Evolutionary conservation across 225 moss, liverwort and hornwort genomes (phyloP).

Genomic region (Polytrichum commune): DNA sequence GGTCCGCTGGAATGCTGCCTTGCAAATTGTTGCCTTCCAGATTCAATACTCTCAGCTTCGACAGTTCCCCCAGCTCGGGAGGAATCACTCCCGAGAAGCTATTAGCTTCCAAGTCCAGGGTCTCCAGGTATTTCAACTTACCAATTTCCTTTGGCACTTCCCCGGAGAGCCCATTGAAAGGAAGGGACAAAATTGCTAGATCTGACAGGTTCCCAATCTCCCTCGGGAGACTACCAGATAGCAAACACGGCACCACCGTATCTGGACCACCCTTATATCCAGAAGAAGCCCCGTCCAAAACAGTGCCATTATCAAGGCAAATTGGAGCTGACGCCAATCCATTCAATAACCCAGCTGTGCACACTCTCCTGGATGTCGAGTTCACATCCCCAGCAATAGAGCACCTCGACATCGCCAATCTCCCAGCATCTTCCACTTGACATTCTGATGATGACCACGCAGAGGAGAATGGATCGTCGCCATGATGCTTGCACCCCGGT

Average conservation of each 20-base stretch:
- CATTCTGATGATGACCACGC: constrained; percentile 13
- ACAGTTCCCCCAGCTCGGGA: constrained; percentile 43
- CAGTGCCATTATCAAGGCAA: constrained; percentile 49
- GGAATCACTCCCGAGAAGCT: constrained; percentile 35
- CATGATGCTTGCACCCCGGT: constrained; percentile 16
- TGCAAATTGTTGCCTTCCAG: constrained; percentile 52
- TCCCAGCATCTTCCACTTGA: constrained; percentile 22
- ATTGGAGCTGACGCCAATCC: constrained; percentile 14
- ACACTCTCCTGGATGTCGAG: constrained; percentile 5
- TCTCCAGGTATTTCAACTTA: constrained; percentile 24
- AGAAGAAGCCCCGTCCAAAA: constrained; percentile 6
- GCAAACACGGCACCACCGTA: constrained; percentile 16
- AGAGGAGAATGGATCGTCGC: background rate
- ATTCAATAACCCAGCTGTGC: constrained; percentile 11
- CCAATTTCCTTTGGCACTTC: constrained; percentile 28
- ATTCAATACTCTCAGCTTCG: constrained; percentile 48
- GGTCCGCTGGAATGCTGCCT: constrained; percentile 51
- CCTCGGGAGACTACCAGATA: constrained; percentile 31
- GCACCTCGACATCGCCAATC: constrained; percentile 33
- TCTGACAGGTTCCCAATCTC: constrained; percentile 43
- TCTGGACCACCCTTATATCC: background rate
- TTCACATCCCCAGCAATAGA: constrained; percentile 5
- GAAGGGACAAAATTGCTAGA: constrained; percentile 29
- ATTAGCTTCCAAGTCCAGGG: constrained; percentile 24
- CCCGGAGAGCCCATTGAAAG: constrained; percentile 26